These are phyloP conservation scores for Penicillium maclennaniae DNA, from an alignment of 495 filamentous ascomycete species.

Conservation along the genomic window DNA sequence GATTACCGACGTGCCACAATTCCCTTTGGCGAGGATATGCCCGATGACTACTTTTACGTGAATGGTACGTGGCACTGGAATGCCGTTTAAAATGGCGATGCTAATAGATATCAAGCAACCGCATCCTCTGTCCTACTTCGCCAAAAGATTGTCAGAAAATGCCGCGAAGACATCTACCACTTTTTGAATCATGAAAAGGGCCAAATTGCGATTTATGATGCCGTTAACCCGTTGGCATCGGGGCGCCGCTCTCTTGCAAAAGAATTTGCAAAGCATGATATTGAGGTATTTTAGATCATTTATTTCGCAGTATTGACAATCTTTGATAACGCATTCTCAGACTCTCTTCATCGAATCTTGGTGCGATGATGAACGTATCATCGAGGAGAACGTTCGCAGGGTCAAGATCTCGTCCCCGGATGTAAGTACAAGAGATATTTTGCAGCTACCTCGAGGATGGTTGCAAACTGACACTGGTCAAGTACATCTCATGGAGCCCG, in stretches of 20 bases:
- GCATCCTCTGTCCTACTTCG: constrained; percentile 81
- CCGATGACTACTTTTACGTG: constrained; percentile 96
- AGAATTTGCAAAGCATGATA: constrained; percentile 94
- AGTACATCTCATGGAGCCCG: constrained; percentile 86
- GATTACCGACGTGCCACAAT: constrained; percentile 94
- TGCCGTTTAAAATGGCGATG: background rate
- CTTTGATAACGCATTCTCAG: constrained; percentile 40
- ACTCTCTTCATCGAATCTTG: constrained; percentile 96
- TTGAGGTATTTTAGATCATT: constrained; percentile 57
- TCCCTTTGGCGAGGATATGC: constrained; percentile 79
- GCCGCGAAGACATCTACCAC: constrained; percentile 92
- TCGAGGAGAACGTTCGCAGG: constrained; percentile 93
- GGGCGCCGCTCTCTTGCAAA: constrained; percentile 86
- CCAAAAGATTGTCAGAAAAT: constrained; percentile 96
- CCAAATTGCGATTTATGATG: constrained; percentile 98
- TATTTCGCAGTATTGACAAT: background rate
- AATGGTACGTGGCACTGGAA: constrained; percentile 53
- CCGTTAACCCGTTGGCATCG: constrained; percentile 85
- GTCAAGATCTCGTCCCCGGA: constrained; percentile 99
- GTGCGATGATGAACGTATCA: constrained; percentile 87
- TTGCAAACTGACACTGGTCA: constrained; percentile 8
- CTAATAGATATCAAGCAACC: constrained; percentile 51
- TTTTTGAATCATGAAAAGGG: constrained; percentile 97
- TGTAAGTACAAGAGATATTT: constrained; percentile 42
- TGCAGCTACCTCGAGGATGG: background rate